Evolutionary conservation across 371 early-diverging fungal genomes (phyloP).

Genomic region (Mortierella sp.): DNA sequence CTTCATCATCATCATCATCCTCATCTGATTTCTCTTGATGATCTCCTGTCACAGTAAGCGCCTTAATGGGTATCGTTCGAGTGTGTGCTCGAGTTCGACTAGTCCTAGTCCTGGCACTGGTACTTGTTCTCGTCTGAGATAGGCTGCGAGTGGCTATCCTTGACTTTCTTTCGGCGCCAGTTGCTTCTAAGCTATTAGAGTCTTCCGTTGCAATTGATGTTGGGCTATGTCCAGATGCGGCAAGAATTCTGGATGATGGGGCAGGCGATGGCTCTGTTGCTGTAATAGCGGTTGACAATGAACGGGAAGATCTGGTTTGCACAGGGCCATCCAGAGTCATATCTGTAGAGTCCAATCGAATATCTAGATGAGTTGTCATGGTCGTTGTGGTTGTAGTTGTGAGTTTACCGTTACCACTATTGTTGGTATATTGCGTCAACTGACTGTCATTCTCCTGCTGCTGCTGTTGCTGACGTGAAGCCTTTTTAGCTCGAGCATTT

Average conservation of each 20-base stretch:
- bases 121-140: slow-evolving; percentile 33
- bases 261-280: slow-evolving; percentile 14
- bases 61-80: slow-evolving; percentile 31
- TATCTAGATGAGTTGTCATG: neutral
- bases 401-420: slow-evolving; percentile 4
- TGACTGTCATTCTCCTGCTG: slow-evolving; percentile 13
- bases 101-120: slow-evolving; percentile 26
- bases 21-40: slow-evolving; percentile 43
- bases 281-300: slow-evolving; percentile 18
- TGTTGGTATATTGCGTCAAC: slow-evolving; percentile 41
- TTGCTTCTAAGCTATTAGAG: neutral
- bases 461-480: slow-evolving; percentile 47
- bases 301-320: slow-evolving; percentile 46
- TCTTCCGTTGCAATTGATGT: slow-evolving; percentile 32
- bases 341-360: slow-evolving; percentile 11
- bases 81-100: slow-evolving; percentile 37
- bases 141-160: slow-evolving; percentile 39
- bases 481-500: slow-evolving; percentile 43
- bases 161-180: slow-evolving; percentile 23
- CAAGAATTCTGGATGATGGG: slow-evolving; percentile 11
- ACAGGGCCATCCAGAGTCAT: slow-evolving; percentile 27
- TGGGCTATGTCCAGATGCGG: slow-evolving; percentile 21
- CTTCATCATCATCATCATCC: slow-evolving; percentile 51
- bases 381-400: slow-evolving; percentile 18
- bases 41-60: slow-evolving; percentile 27